A percentile compares a stretch with the other conserved stretches of the same genome.
Evolutionary conservation across 176 grass and related monocot species (phyloP).

Genomic region (Cenchrus fungigraminus): DNA sequence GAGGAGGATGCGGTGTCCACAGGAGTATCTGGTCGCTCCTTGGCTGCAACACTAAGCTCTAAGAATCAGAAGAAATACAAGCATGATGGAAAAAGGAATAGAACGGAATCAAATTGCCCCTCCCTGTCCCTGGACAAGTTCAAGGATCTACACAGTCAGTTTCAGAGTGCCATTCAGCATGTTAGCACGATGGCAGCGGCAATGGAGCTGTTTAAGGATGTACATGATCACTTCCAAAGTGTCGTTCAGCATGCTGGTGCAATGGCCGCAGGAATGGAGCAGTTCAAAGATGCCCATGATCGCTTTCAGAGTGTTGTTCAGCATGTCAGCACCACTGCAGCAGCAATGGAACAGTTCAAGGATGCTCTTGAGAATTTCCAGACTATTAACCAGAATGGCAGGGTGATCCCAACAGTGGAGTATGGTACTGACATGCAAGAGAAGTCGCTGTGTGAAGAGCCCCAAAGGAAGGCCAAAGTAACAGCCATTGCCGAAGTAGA

Average conservation of each 20-base stretch:
- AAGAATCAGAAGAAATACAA: constrained; percentile 26
- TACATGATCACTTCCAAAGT: constrained; percentile 35
- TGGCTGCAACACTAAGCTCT: constrained; percentile 28
- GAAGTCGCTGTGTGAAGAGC: constrained; percentile 29
- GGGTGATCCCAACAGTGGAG: not conserved
- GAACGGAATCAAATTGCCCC: constrained; percentile 16
- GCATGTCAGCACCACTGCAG: constrained; percentile 9
- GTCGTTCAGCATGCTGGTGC: constrained; percentile 38
- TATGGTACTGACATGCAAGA: constrained; percentile 36
- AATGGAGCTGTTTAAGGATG: constrained; percentile 54
- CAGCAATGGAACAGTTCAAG: constrained; percentile 47
- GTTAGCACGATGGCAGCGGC: constrained; percentile 34
- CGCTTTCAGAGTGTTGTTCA: constrained; percentile 35
- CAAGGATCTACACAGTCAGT: constrained; percentile 40
- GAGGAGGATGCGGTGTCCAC: constrained; percentile 23
- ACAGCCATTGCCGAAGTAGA: constrained; percentile 50
- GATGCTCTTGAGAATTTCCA: constrained; percentile 40
- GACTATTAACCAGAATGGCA: constrained; percentile 3
- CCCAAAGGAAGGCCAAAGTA: constrained; percentile 47
- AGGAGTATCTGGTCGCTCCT: constrained; percentile 19
- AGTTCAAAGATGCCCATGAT: constrained; percentile 39
- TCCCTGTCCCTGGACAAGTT: constrained; percentile 12
- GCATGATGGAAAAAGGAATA: constrained; percentile 30
- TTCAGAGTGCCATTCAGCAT: constrained; percentile 28
- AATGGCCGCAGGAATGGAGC: constrained; percentile 48